Base-by-base conservation (phyloP, 768 basidiomycete genomes). In the Pisolithus microcarpus region DNA sequence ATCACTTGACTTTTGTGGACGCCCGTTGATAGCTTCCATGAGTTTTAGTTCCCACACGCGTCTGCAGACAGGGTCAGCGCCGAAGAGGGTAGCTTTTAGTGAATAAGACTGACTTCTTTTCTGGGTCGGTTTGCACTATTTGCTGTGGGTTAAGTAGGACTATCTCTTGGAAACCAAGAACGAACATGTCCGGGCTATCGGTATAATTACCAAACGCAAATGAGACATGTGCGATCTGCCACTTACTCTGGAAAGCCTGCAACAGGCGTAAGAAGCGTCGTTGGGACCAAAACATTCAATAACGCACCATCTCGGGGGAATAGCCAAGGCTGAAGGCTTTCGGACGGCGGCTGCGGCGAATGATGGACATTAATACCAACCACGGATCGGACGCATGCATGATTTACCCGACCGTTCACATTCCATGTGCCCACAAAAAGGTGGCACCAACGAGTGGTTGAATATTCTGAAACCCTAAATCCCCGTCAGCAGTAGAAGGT, bases 141-240 rank as follows among this genome's bases (percentile, higher is more conserved):
- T 97, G 94, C 60, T 94, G 91, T 3, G 96, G 91, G n/a, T 91
- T 97, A 43, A 99, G 77, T 4, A 93, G 92, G 0, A 99, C 96
- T 48, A 99, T 93, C 68, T 99, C 96, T 67, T 99, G 94, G 64
- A 97, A 96, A 2, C 89, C 91, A 26, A 97, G 73, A 19, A 84
- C 84, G 63, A 95, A 85, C 54, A 98, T 82, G 62, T 97, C 93
- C 6, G 93, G 92, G 40, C 88, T 89, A 48, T 36, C 43, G 23
- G 18, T 43, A 56, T 40, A 15, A 13, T 47, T 16, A 10, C 15
- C 7, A 61, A 52, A 61, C 52, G 37, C 44, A 72, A 57, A 50
- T 57, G 67, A 70, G 56, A 5, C 36, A 53, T 37, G 49, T 2
- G 36, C 34, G 7, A 44, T 16, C 18, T 51, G 15, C 56, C 38